Percentiles rank a stretch among this genome's conserved stretches.
phyloP scores from a whole-genome alignment of 192 early-diverging fungal species.

The Thoreauomyces humboldtii region DNA sequence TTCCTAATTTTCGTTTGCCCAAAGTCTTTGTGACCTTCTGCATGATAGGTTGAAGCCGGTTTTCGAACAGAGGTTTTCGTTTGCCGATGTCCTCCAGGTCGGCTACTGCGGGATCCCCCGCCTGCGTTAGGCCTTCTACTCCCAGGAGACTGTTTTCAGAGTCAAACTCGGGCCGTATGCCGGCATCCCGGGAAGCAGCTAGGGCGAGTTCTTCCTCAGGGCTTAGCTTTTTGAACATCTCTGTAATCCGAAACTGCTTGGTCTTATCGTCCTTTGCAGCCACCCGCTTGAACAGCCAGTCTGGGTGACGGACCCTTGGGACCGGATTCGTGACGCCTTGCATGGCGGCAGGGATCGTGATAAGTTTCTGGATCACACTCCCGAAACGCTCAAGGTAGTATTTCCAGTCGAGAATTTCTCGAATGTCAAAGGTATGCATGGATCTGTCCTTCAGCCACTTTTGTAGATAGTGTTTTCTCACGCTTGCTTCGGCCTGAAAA shows the following conservation, averaged over 20 bases:
- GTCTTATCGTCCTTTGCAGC: slow-evolving; percentile 72
- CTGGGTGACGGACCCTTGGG: slow-evolving; percentile 87
- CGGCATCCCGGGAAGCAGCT: no score
- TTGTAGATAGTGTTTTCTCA: slow-evolving; percentile 76
- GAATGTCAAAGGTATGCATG: slow-evolving; percentile 78
- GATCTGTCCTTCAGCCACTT: slow-evolving; percentile 86
- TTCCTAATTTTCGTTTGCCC: slow-evolving; percentile 29
- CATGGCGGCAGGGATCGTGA: slow-evolving; percentile 98
- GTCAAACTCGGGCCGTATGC: slow-evolving; percentile 17
- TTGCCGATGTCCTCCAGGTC: slow-evolving; percentile 43
- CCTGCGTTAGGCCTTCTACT: not conserved
- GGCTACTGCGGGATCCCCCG: not conserved
- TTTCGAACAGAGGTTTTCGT: not conserved
- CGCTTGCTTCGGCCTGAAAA: slow-evolving; percentile 77
- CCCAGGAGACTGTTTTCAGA: no score
- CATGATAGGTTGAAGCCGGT: slow-evolving; percentile 13
- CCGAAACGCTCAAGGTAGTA: slow-evolving; percentile 97
- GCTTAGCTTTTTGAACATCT: slow-evolving; percentile 63
- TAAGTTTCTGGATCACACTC: slow-evolving; percentile 92
- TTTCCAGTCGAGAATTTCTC: slow-evolving; percentile 92
- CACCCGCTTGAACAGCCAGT: slow-evolving; percentile 88
- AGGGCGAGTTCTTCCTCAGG: slow-evolving; percentile 10
- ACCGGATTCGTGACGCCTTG: slow-evolving; percentile 92
- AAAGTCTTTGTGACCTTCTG: slow-evolving; percentile 35
- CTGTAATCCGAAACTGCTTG: slow-evolving; percentile 82